Percentiles rank a stretch among this genome's conserved stretches.
These are phyloP conservation scores for Penicillium brasilianum DNA, from an alignment of 2,329 filamentous ascomycete genomes.

Conservation along the genomic window DNA sequence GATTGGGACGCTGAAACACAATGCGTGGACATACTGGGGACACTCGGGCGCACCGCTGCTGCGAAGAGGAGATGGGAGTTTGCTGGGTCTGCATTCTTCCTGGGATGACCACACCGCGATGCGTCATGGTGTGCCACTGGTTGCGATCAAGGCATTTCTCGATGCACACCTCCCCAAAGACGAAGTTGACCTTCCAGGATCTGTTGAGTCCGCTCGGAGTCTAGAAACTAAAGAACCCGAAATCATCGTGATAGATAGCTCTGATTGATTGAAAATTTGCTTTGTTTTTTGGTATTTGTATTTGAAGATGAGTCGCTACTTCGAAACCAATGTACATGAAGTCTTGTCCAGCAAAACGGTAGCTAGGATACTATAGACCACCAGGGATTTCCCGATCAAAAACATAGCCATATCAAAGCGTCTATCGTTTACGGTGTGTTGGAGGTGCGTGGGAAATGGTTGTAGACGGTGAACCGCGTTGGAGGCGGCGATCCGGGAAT, in stretches of 20 bases:
- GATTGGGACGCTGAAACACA: slow-evolving; percentile 59
- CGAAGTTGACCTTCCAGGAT: background rate
- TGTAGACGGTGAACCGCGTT: background rate
- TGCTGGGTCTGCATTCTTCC: slow-evolving; percentile 59
- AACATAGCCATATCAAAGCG: background rate
- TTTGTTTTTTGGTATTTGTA: background rate
- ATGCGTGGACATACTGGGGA: slow-evolving; percentile 64
- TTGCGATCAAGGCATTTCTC: slow-evolving; percentile 53
- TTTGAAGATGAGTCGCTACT: background rate
- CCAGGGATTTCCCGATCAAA: slow-evolving; percentile 1
- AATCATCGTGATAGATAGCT: slow-evolving; percentile 8
- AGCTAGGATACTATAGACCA: slow-evolving; percentile 6
- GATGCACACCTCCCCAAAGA: slow-evolving; percentile 10
- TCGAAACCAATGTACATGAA: slow-evolving; percentile 1
- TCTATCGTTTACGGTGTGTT: slow-evolving; percentile 2
- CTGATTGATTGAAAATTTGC: too few species aligned
- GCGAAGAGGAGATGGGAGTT: slow-evolving; percentile 40
- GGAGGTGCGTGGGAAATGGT: background rate
- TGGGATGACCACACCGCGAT: slow-evolving; percentile 60
- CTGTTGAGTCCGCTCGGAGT: background rate
- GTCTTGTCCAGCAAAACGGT: background rate
- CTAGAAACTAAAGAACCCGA: background rate
- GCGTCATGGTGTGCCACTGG: slow-evolving; percentile 55
- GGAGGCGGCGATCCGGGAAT: background rate
- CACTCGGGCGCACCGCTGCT: slow-evolving; percentile 59